Conservation (phyloP, 2,329 filamentous ascomycete genomes). For the Cylindrodendrum hubeiense region DNA sequence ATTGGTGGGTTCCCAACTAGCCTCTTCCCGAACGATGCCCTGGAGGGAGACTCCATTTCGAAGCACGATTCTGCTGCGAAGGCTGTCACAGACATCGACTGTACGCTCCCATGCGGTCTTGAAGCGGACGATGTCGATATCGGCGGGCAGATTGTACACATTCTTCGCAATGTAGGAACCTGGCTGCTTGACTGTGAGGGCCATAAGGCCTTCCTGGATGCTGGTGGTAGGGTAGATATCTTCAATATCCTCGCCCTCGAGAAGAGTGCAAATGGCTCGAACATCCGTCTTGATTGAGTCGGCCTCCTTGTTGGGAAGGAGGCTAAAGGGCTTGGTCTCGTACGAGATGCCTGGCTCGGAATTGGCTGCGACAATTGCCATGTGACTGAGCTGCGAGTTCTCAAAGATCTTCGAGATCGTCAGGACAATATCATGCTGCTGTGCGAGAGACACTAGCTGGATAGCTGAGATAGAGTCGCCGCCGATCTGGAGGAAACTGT, state of each 20-base stretch:
- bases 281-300: neutral
- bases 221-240: constrained; percentile 12
- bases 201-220: constrained; percentile 14
- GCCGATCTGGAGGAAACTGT: constrained; percentile 43
- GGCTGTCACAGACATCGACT: constrained; percentile 1
- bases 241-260: neutral
- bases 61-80: neutral
- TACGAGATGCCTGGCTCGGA: neutral
- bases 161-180: constrained; percentile 12
- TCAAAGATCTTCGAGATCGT: constrained; percentile 8
- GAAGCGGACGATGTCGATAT: neutral
- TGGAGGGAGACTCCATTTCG: neutral
- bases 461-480: constrained; percentile 43
- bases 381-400: neutral
- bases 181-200: constrained; percentile 6
- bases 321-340: neutral
- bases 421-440: constrained; percentile 1
- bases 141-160: neutral
- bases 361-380: neutral
- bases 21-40: neutral
- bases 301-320: neutral
- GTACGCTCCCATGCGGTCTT: neutral
- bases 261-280: neutral
- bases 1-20: constrained; percentile 1
- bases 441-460: constrained; percentile 27